phyloP scores from a whole-genome alignment of 1,284 basidiomycete genomes.

The Meira nashicola region DNA sequence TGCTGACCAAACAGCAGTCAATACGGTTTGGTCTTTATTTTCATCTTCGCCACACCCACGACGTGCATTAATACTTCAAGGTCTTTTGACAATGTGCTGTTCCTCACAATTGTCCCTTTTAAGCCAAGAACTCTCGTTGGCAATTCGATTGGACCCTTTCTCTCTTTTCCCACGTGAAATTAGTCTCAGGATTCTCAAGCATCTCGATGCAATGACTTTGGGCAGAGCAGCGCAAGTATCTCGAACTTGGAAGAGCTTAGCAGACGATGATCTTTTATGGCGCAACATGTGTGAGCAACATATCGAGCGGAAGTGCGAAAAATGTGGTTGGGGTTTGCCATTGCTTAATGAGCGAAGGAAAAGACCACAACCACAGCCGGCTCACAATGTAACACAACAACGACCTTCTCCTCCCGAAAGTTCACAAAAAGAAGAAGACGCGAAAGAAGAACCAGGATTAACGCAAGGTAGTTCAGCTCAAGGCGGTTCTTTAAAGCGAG shows the following conservation, averaged over 20 bases:
- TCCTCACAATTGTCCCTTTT: constrained; percentile 97
- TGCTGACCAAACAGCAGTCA: constrained; percentile 81
- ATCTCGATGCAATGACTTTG: constrained; percentile 90
- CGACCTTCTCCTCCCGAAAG: not conserved
- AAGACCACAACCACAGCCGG: constrained; percentile 25
- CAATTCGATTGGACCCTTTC: constrained; percentile 89
- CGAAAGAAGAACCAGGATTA: not conserved
- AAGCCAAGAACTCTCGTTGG: constrained; percentile 79
- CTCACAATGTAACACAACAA: constrained; percentile 22
- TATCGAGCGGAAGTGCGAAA: constrained; percentile 92
- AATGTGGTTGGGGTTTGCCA: constrained; percentile 96
- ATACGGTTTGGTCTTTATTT: constrained; percentile 92
- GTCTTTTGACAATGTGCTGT: constrained; percentile 99
- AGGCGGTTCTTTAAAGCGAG: constrained; percentile 42
- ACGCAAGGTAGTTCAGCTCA: constrained; percentile 1
- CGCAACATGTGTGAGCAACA: constrained; percentile 96
- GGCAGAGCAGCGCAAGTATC: constrained; percentile 93
- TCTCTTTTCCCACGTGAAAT: constrained; percentile 84
- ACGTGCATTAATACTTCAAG: constrained; percentile 87
- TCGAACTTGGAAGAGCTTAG: constrained; percentile 76
- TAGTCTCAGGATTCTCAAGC: constrained; percentile 78
- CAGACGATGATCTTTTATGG: constrained; percentile 96
- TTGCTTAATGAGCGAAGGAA: constrained; percentile 71
- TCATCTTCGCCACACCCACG: constrained; percentile 86
- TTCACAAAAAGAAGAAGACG: constrained; percentile 1